Evolutionary conservation across 257 asterid species (phyloP).

Genomic region (Solanum habrochaites): DNA sequence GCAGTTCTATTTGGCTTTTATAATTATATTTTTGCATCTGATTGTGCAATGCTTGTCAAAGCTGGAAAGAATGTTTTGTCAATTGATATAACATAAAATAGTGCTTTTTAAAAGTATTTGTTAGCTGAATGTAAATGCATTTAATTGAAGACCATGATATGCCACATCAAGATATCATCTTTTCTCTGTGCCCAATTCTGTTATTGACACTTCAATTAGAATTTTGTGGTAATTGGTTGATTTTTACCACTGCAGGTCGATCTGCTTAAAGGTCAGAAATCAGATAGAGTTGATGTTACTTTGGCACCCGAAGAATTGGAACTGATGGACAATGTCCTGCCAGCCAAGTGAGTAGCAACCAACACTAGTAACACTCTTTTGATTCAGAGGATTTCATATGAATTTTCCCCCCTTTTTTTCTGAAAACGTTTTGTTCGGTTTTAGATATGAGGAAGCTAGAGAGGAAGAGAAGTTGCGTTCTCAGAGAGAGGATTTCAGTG

Average conservation of each 20-base stretch:
- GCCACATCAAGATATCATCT: neutral
- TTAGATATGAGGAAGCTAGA: slow-evolving; percentile 90
- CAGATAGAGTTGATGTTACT: slow-evolving; percentile 86
- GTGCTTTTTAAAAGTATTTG: neutral
- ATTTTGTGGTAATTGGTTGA: neutral
- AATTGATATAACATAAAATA: neutral
- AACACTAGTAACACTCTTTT: neutral
- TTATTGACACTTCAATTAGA: neutral
- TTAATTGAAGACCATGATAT: neutral
- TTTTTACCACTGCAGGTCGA: slow-evolving; percentile 44
- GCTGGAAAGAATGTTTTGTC: neutral
- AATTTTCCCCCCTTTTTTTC: no score
- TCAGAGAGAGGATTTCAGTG: slow-evolving; percentile 93
- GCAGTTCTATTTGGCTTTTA: neutral
- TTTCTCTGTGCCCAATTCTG: neutral
- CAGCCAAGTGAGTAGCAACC: slow-evolving; percentile 55
- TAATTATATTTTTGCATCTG: neutral
- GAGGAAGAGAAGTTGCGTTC: slow-evolving; percentile 85
- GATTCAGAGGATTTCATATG: neutral
- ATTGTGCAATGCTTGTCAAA: neutral
- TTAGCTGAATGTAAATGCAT: neutral
- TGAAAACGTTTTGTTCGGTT: neutral
- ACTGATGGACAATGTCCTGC: slow-evolving; percentile 79
- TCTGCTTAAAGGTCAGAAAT: slow-evolving; percentile 79
- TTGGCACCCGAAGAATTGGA: slow-evolving; percentile 92